These are phyloP conservation scores for Linum usitatissimum DNA, from an alignment of 345 rosid genomes.

Conservation along the genomic window DNA sequence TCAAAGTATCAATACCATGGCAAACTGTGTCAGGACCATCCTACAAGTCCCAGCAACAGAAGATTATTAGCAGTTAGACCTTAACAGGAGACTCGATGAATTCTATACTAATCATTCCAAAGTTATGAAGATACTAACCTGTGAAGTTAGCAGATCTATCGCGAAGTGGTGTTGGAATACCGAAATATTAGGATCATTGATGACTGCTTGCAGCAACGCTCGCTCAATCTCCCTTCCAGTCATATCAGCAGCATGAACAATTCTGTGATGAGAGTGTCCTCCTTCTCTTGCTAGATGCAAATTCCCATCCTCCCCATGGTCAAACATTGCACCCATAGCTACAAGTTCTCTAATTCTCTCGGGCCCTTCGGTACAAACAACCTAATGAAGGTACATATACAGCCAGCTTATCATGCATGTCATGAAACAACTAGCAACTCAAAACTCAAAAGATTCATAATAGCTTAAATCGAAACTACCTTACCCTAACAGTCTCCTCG, in stretches of 20 bases:
- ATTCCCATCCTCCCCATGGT: constrained; percentile 91
- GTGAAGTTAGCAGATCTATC: constrained; percentile 81
- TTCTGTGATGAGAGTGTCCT: no score
- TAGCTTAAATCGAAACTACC: no score
- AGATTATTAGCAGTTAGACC: constrained; percentile 21
- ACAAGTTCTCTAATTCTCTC: constrained; percentile 84
- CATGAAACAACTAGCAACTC: no score
- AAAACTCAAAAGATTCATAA: no score
- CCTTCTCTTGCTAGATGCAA: constrained; percentile 96
- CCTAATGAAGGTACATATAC: constrained; percentile 30
- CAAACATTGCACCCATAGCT: constrained; percentile 92
- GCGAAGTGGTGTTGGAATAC: constrained; percentile 88
- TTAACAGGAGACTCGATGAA: constrained; percentile 1
- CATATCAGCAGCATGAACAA: no score
- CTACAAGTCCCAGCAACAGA: no score
- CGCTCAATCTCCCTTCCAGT: no score
- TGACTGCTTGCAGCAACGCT: constrained; percentile 74
- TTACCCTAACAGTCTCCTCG: constrained; percentile 89
- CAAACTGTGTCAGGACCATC: constrained; percentile 66
- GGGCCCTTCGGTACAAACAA: constrained; percentile 96
- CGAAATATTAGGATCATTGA: constrained; percentile 61
- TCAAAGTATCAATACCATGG: constrained; percentile 78
- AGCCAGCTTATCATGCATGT: neutral
- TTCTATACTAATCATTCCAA: no score
- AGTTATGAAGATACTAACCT: constrained; percentile 29